Conservation (phyloP, 192 early-diverging fungal species). For the Backusella australiensis region DNA sequence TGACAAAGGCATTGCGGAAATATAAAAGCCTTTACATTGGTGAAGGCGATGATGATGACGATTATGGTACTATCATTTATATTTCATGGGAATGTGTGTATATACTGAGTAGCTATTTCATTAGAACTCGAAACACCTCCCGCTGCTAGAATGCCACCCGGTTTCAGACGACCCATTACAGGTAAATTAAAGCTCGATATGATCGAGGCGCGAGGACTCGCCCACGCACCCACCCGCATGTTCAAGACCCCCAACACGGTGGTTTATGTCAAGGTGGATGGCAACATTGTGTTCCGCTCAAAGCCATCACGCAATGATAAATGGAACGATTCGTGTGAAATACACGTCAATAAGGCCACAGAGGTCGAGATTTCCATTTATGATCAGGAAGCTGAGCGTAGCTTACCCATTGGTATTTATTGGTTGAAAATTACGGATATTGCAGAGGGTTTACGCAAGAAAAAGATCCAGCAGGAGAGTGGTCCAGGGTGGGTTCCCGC, state of each 20-base stretch:
- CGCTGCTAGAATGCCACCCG: slow-evolving; percentile 50
- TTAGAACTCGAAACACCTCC: slow-evolving; percentile 43
- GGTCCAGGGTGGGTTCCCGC: slow-evolving; percentile 52
- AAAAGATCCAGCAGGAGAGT: slow-evolving; percentile 64
- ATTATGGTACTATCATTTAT: slow-evolving; percentile 38
- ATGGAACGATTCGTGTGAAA: slow-evolving; percentile 86
- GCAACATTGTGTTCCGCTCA: slow-evolving; percentile 72
- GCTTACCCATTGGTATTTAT: slow-evolving; percentile 75
- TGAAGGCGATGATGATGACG: slow-evolving; percentile 73
- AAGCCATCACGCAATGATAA: slow-evolving; percentile 61
- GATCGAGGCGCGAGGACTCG: slow-evolving; percentile 56
- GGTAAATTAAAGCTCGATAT: slow-evolving; percentile 71
- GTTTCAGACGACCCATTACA: slow-evolving; percentile 66
- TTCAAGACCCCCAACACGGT: slow-evolving; percentile 64
- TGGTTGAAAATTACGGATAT: slow-evolving; percentile 97
- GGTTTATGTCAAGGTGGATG: slow-evolving; percentile 83
- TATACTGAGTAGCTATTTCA: not conserved
- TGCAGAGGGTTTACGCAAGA: slow-evolving; percentile 78
- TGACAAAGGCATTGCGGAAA: slow-evolving; percentile 74
- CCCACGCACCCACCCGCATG: slow-evolving; percentile 56
- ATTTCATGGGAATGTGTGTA: not conserved
- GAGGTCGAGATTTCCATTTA: slow-evolving; percentile 92
- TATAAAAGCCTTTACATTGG: slow-evolving; percentile 86
- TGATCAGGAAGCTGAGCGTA: slow-evolving; percentile 74
- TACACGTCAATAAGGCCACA: slow-evolving; percentile 84